phyloP scores from a whole-genome alignment of 2,329 filamentous ascomycete genomes.

The Fusarium nurragi region DNA sequence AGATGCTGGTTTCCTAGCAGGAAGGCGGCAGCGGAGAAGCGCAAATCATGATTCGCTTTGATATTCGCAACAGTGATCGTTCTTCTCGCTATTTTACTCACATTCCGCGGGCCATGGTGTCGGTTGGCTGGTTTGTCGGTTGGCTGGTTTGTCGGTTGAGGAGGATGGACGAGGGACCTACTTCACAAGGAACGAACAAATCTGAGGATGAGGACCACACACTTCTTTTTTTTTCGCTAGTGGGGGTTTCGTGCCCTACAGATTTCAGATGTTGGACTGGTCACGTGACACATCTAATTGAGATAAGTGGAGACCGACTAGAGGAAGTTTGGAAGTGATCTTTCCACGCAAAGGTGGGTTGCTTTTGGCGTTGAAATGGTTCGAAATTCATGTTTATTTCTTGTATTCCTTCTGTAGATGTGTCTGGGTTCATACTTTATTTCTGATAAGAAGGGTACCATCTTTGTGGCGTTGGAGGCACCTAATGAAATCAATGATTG shows the following conservation, averaged over 20 bases:
- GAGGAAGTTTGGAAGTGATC: background rate
- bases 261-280: background rate
- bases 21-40: background rate
- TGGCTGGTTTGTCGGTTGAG: constrained; percentile 52
- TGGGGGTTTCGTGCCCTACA: constrained; percentile 52
- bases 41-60: constrained; percentile 15
- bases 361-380: background rate
- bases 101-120: constrained; percentile 73
- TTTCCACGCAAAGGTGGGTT: background rate
- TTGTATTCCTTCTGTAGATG: background rate
- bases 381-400: background rate
- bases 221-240: constrained; percentile 41
- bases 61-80: constrained; percentile 2
- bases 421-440: background rate
- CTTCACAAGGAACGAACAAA: constrained; percentile 37
- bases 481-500: constrained; percentile 1
- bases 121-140: constrained; percentile 53
- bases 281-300: constrained; percentile 18
- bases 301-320: background rate
- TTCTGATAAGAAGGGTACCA: background rate
- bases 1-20: constrained; percentile 35
- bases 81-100: constrained; percentile 51
- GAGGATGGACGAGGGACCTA: constrained; percentile 45
- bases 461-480: background rate
- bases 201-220: constrained; percentile 46